Conservation (phyloP, 441 rosid genomes). For the Pelargonium cotyledonis region DNA sequence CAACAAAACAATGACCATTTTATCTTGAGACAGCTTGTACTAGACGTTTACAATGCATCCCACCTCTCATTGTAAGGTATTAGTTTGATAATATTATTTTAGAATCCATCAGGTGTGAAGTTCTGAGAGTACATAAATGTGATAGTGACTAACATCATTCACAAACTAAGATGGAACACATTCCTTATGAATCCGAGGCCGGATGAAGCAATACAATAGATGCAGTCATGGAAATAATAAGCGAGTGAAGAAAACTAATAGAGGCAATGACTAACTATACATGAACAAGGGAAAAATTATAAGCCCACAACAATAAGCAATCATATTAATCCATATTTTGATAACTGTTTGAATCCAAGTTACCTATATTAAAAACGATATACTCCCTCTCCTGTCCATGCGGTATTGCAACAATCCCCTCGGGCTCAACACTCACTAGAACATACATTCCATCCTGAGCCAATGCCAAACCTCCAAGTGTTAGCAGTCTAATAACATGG, state of each 20-base stretch:
- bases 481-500: conserved; percentile 9
- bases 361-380: conserved; percentile 78
- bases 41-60: too few species aligned
- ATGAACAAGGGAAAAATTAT: background rate
- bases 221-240: background rate
- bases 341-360: conserved; percentile 6
- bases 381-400: conserved; percentile 44
- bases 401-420: conserved; percentile 73
- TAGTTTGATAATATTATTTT: background rate
- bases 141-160: background rate
- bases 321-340: background rate
- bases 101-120: background rate
- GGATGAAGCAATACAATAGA: background rate
- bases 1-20: background rate
- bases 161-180: background rate
- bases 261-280: too few species aligned
- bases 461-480: conserved; percentile 9
- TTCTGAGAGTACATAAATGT: background rate
- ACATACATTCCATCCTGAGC: conserved; percentile 47
- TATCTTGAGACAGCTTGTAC: too few species aligned
- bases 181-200: background rate
- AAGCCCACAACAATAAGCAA: background rate
- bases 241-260: too few species aligned
- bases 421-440: conserved; percentile 70
- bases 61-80: too few species aligned